Evolutionary conservation across 371 early-diverging fungal genomes (phyloP).

Genomic region (Apophysomyces variabilis): DNA sequence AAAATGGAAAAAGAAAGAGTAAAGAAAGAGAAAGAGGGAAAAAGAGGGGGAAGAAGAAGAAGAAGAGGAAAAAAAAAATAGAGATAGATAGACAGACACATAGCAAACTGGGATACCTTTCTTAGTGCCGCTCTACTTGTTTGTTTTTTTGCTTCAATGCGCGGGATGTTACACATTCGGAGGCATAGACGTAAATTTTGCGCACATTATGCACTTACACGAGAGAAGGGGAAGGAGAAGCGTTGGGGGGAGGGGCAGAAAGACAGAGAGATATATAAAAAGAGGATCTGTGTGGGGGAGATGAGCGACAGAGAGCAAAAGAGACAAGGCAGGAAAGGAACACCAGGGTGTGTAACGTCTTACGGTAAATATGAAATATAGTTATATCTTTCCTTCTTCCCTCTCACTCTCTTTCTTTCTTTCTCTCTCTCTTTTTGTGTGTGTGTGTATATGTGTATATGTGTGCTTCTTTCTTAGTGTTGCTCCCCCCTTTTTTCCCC

Average conservation of each 20-base stretch:
- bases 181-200: background rate
- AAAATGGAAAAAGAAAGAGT: background rate
- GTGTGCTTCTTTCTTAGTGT: background rate
- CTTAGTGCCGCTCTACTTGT: too few relatives aligned
- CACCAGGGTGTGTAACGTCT: too few relatives aligned
- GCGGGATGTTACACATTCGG: background rate
- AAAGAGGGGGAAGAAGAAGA: background rate
- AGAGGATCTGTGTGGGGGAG: too few relatives aligned
- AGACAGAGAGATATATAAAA: background rate
- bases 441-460: background rate
- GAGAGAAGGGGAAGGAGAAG: constrained; percentile 1
- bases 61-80: background rate
- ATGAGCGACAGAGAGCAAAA: too few relatives aligned
- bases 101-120: too few relatives aligned
- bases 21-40: background rate
- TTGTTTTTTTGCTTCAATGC: background rate
- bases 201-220: background rate
- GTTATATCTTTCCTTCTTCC: background rate
- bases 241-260: background rate
- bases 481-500: too few relatives aligned
- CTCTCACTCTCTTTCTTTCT: background rate
- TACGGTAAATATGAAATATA: too few relatives aligned
- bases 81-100: background rate
- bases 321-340: too few relatives aligned
- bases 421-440: background rate